Evolutionary conservation across 2,329 filamentous ascomycete genomes (phyloP).

Genomic region (Botryotinia convoluta): DNA sequence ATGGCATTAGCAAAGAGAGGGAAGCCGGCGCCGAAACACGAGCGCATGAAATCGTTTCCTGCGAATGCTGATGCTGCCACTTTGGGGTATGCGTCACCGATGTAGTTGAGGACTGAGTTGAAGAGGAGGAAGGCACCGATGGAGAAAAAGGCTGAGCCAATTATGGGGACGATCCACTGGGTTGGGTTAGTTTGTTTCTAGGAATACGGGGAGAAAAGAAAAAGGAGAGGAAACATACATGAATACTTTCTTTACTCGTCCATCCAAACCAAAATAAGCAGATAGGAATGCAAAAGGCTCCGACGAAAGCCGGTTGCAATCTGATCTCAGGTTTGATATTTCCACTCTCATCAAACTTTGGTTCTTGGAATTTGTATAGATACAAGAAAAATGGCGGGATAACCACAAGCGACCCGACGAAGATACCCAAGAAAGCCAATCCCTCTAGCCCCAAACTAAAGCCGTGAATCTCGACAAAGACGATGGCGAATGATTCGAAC

Average conservation of each 20-base stretch:
- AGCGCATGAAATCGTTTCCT: conserved; percentile 41
- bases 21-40: conserved; percentile 39
- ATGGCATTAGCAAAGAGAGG: conserved; percentile 36
- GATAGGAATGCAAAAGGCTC: conserved; percentile 52
- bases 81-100: conserved; percentile 41
- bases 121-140: conserved; percentile 47
- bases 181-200: not conserved
- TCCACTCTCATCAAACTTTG: conserved; percentile 47
- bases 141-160: conserved; percentile 46
- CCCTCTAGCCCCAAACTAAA: conserved; percentile 58
- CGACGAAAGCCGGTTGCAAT: conserved; percentile 53
- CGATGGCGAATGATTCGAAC: conserved; percentile 61
- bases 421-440: conserved; percentile 58
- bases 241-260: conserved; percentile 46
- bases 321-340: conserved; percentile 52
- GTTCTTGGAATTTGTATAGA: conserved; percentile 47
- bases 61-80: conserved; percentile 42
- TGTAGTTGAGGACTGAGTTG: conserved; percentile 46
- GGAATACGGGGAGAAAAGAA: no score
- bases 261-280: conserved; percentile 57
- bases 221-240: not conserved
- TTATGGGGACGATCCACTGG: conserved; percentile 56
- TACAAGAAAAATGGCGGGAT: conserved; percentile 49
- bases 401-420: conserved; percentile 50
- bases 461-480: conserved; percentile 57